phyloP scores from a whole-genome alignment of 768 basidiomycete species.

The Royoungia palumana region DNA sequence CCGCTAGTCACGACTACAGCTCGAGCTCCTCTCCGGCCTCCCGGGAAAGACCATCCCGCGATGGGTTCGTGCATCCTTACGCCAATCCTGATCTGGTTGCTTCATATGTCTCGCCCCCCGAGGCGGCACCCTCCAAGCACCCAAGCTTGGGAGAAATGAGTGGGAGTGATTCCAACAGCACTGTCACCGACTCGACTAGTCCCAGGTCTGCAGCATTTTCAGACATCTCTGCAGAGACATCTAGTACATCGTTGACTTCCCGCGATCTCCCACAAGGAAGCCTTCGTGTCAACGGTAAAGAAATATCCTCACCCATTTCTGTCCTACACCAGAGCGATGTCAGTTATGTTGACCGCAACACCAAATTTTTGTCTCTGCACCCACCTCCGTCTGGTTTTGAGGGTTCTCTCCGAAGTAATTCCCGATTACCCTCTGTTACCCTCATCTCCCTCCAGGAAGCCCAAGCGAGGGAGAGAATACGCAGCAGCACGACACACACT shows the following conservation, averaged over 20 bases:
- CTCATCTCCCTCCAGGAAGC: conserved; percentile 80
- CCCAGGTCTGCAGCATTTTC: conserved; percentile 36
- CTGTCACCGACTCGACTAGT: conserved; percentile 46
- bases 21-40: conserved; percentile 19
- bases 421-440: conserved; percentile 49
- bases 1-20: conserved; percentile 7
- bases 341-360: conserved; percentile 28
- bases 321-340: conserved; percentile 31
- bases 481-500: conserved; percentile 43
- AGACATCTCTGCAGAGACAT: conserved; percentile 35
- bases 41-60: conserved; percentile 34
- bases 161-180: conserved; percentile 51
- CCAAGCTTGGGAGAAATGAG: conserved; percentile 32
- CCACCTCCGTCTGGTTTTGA: conserved; percentile 31
- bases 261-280: conserved; percentile 15
- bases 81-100: conserved; percentile 71
- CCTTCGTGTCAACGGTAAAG: conserved; percentile 41
- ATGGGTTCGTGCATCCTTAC: conserved; percentile 62
- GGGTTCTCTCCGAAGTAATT: conserved; percentile 51
- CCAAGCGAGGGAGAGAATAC: conserved; percentile 59
- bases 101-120: conserved; percentile 33
- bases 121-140: conserved; percentile 27
- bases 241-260: conserved; percentile 21
- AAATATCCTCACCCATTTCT: conserved; percentile 55
- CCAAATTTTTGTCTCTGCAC: conserved; percentile 32